Evolutionary conservation across 331 rosid genomes (phyloP).

Genomic region (Stylosanthes scabra): DNA sequence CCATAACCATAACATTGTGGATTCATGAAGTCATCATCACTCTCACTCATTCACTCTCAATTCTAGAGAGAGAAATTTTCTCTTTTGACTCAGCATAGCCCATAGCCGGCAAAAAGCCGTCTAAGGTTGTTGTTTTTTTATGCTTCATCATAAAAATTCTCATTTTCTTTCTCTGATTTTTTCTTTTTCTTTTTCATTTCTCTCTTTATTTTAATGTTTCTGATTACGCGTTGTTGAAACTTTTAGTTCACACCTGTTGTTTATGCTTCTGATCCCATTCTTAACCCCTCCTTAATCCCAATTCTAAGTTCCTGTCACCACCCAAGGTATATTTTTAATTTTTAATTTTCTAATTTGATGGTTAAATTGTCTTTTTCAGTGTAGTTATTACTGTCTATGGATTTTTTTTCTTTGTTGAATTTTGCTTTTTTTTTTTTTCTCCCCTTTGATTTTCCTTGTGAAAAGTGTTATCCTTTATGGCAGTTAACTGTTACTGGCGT

Average conservation of each 20-base stretch:
- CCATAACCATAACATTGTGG: no score
- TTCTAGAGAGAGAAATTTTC: no score
- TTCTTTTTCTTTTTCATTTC: no score
- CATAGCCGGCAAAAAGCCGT: no score
- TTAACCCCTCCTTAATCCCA: conserved; percentile 33
- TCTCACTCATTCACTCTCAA: no score
- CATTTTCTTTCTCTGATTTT: no score
- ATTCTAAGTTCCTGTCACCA: conserved; percentile 27
- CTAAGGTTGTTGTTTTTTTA: no score
- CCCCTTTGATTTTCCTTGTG: neutral
- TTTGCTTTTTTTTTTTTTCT: neutral
- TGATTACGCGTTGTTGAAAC: conserved; percentile 58
- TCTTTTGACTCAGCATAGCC: no score
- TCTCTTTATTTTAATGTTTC: conserved; percentile 38
- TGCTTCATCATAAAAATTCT: no score
- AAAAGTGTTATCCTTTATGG: conserved; percentile 14
- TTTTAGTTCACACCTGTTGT: neutral
- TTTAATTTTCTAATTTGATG: conserved; percentile 11
- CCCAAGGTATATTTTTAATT: conserved; percentile 12
- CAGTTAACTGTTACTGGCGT: neutral
- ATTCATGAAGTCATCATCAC: no score
- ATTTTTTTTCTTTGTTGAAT: conserved; percentile 7
- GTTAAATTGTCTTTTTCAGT: conserved; percentile 10
- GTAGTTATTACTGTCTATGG: conserved; percentile 22
- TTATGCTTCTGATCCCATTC: conserved; percentile 33